Base-by-base conservation (phyloP, 768 basidiomycete genomes). In the Panaeolus cyanescens region DNA sequence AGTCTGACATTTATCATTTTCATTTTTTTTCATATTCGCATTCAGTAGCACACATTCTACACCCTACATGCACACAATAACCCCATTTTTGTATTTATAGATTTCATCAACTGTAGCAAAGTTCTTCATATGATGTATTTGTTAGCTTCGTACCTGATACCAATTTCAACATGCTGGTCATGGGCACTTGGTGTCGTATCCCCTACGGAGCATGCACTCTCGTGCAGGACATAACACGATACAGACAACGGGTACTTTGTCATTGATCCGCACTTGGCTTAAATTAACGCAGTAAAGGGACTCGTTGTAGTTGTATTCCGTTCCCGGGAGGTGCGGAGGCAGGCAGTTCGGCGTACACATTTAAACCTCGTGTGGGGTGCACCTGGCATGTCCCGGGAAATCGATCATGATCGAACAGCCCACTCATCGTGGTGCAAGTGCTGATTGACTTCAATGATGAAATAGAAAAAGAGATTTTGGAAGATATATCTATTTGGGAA, bases 381-480 rank as follows among this genome's bases (percentile, higher is more conserved):
- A 22, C 8, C 13, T 34, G 33, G 33, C 13, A n/a, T 42, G 45
- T 28, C 45, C 15, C 25, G 30, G n/a, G n/a, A 15, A 37, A 28
- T 57, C 56, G 56, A 57, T 57, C 56, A 57, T 57, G 56, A 57
- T 57, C 56, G 56, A 22, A 36, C 22, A 36, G 9, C 40, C n/a
- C n/a, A n/a, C n/a, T n/a, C 45, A 50, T 50, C 19, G 45, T 50
- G 45, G 45, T 50, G 30, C 30, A 30, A 25, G 45, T 50, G n/a
- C n/a, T n/a, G 45, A 50, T 28, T 50, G 25, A 30, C 45, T 50
- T 50, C 45, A 28, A 50, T 50, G 45, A 50, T 50, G 45, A 50
- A 50, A 39, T 25, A 50, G 22, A 50, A 13, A 13, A 50, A 50
- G 9, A 28, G 30, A 28, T 50, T 50, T 25, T 28, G 30, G 45